Evolutionary conservation across 345 rosid species (phyloP), one percentile per base, ranked within the genome.

Genomic region (Carallia brachiata): DNA sequence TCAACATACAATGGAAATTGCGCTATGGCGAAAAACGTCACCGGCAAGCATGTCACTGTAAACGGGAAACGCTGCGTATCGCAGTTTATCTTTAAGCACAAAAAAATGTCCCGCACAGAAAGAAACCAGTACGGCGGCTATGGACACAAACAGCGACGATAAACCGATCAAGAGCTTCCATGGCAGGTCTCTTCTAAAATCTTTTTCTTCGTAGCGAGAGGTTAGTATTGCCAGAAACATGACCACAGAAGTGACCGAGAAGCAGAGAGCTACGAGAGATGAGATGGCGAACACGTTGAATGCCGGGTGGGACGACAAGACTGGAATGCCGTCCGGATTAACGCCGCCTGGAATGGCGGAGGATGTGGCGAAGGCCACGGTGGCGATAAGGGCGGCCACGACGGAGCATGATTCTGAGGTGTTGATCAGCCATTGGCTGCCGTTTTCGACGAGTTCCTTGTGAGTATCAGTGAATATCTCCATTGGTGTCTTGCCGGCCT

Each of bases 81-180:
- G 75, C 52, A 84, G 52, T 70, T 84, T 67, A 4, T 86, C 87
- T 52, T 30, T 75, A 1, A 84, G 79, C 53, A 81, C 73, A 50
- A 80, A 84, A 64, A 82, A 86, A 63, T 86, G 90, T 3, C 88
- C 88, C 0, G 85, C 75, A 34, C 88, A 84, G 64, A 86, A 86
- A 16, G 85, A 79, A 6, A 81, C 47, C 5, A 10, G 6, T 12
- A 17, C 4, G 1, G 53, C 72, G 36, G 50, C 13, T 1, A 48
- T 68, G 31, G 37, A 74, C 3, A 62, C 52, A 27, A 72, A 75
- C 32, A 75, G 77, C 2, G 75, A 66, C 0, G 73, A 61, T 36
- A 81, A 54, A 1, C 78, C 75, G 2, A 65, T 4, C 9, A 81
- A 66, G 12, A 78, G 79, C 60, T 69, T 78, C 30, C 37, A 34